Conservation (phyloP, 306 rosid species). For the Lathyrus tuberosus region DNA sequence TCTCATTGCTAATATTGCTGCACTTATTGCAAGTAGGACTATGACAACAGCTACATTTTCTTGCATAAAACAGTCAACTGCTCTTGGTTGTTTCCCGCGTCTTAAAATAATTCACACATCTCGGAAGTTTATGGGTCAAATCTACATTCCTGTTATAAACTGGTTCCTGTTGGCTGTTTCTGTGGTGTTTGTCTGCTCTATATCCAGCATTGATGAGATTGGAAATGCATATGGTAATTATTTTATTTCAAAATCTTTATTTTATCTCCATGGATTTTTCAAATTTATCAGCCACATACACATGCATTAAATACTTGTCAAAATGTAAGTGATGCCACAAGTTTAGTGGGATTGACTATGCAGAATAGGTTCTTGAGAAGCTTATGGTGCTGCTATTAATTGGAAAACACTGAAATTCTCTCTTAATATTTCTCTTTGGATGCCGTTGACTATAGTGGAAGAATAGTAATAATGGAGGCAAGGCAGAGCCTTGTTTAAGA, state of each 20-base stretch:
- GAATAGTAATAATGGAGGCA: constrained; percentile 5
- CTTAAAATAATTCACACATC: constrained; percentile 95
- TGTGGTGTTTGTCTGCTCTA: constrained; percentile 73
- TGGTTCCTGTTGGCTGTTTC: constrained; percentile 95
- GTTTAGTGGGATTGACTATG: constrained; percentile 26
- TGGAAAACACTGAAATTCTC: constrained; percentile 25
- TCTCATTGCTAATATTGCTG: constrained; percentile 80
- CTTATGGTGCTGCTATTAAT: constrained; percentile 19
- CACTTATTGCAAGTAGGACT: constrained; percentile 93
- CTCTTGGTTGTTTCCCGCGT: constrained; percentile 99
- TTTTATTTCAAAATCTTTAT: constrained; percentile 37
- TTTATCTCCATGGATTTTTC: constrained; percentile 18
- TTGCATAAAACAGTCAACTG: constrained; percentile 92
- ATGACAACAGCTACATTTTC: constrained; percentile 99
- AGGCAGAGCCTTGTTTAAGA: constrained; percentile 27
- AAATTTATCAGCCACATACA: constrained; percentile 16
- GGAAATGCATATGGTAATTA: constrained; percentile 97
- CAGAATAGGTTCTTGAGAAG: constrained; percentile 30
- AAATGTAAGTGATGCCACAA: constrained; percentile 12
- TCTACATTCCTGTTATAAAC: constrained; percentile 92
- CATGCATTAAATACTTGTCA: constrained; percentile 31
- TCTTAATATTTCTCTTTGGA: constrained; percentile 29
- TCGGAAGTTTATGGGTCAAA: constrained; percentile 99
- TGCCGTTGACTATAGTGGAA: constrained; percentile 23
- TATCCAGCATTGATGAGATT: constrained; percentile 85